A percentile compares a stretch with the other conserved stretches of the same genome.
Conservation (phyloP, 2,329 filamentous ascomycete genomes). For the Verticillium nonalfalfae region DNA sequence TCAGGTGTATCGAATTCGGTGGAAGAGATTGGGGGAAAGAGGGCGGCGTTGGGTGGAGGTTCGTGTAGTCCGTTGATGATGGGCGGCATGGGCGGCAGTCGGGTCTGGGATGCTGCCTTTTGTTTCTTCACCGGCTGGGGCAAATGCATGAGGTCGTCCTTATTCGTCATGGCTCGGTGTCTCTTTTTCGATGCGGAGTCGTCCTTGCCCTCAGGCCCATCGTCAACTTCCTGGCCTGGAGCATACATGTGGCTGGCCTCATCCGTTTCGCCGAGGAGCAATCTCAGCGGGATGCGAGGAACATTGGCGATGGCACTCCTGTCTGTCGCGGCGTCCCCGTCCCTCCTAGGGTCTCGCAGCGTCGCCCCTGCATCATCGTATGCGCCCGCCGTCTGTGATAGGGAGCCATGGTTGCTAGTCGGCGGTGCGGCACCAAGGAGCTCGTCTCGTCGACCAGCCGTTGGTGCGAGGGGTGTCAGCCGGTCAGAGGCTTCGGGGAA, state of each 20-base stretch:
- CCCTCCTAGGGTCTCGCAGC: conserved; percentile 4
- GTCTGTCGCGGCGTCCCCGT: conserved; percentile 3
- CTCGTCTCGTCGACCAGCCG: conserved; percentile 35
- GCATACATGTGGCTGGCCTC: not conserved
- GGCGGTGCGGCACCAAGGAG: conserved; percentile 13
- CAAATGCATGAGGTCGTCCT: conserved; percentile 58
- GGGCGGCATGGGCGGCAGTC: conserved; percentile 45
- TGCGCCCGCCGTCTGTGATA: not conserved
- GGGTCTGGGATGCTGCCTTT: conserved; percentile 47
- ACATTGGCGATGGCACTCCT: conserved; percentile 2
- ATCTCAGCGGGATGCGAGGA: conserved; percentile 24
- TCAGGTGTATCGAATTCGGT: conserved; percentile 40
- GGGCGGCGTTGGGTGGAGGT: conserved; percentile 52
- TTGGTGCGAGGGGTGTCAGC: conserved; percentile 46
- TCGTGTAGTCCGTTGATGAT: conserved; percentile 61
- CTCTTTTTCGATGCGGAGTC: conserved; percentile 49
- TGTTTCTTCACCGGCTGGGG: conserved; percentile 61
- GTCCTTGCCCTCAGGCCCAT: conserved; percentile 33
- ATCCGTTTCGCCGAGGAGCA: conserved; percentile 29
- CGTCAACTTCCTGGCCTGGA: conserved; percentile 20
- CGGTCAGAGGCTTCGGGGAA: conserved; percentile 36
- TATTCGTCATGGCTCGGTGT: conserved; percentile 37
- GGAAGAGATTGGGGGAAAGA: conserved; percentile 59
- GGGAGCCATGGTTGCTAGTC: conserved; percentile 7
- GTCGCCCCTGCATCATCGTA: not conserved